Evolutionary conservation across 257 asterid species (phyloP), one percentile per base, ranked within the genome.

Genomic region (Rehmannia glutinosa): DNA sequence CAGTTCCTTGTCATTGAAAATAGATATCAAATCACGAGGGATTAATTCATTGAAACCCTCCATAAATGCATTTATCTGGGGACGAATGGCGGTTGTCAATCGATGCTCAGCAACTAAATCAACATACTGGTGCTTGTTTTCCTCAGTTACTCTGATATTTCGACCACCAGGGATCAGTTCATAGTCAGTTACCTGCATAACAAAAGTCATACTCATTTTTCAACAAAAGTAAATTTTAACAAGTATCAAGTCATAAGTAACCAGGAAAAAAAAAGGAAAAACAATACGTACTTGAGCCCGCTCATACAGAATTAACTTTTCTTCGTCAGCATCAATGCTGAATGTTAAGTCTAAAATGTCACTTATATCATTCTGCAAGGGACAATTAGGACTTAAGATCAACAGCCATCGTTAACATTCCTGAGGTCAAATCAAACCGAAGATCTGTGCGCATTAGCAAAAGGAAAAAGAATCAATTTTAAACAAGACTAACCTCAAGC

Each of bases 261-360:
- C 4, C 41, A 28, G 47, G 73, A 76, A 21, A 10, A n/a, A 28
- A n/a, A n/a, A n/a, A n/a, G n/a, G n/a, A n/a, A n/a, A n/a, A n/a
- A n/a, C n/a, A n/a, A 23, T 70, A 62, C 90, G 19, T 86, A 92
- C 97, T 76, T 92, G 96, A 38, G 91, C 77, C 33, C 90, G 84
- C 66, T 92, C 98, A 30, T 86, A 92, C 42, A 92, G 86, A 68
- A 92, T 92, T 77, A 86, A 75, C 87, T 92, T 92, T 65, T 92
- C 98, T 63, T 89, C 97, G 35, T 92, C 98, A 60, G 98, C 98
- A 78, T 92, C 98, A 46, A 92, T 89, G 92, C 97, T 89, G 82
- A 92, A 92, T 63, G 98, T 87, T 50, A 92, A 80, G 87, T 86
- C 96, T 15, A 87, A 72, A 71, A 92, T 59, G 69, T 92, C 98